Conservation (phyloP, 495 filamentous ascomycete genomes). For the Massariosphaeria phaeospora region DNA sequence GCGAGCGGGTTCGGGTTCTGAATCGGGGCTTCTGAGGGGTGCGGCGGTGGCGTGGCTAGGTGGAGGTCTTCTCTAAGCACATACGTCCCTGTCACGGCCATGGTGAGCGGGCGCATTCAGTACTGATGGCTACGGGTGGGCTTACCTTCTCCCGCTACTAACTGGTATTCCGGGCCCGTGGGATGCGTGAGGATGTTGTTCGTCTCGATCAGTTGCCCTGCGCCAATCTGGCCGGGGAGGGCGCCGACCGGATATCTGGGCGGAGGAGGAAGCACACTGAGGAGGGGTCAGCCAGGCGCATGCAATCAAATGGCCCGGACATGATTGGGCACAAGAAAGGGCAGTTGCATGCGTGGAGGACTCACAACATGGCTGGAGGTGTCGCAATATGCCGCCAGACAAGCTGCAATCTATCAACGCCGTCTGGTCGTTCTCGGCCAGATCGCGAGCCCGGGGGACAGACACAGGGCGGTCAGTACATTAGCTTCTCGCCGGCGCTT, state of each 20-base stretch:
- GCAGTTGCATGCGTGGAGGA: constrained; percentile 5
- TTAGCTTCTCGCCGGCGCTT: too few species aligned
- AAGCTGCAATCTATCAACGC: constrained; percentile 14
- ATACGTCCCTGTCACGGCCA: constrained; percentile 66
- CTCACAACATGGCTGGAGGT: constrained; percentile 33
- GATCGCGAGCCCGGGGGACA: constrained; percentile 7
- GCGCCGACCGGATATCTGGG: constrained; percentile 70
- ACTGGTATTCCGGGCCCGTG: constrained; percentile 68
- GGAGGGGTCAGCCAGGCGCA: constrained; percentile 10
- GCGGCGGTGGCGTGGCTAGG: constrained; percentile 89
- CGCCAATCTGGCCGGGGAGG: constrained; percentile 63
- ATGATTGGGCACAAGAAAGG: constrained; percentile 11
- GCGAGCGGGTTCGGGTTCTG: constrained; percentile 84
- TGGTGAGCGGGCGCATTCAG: constrained; percentile 3
- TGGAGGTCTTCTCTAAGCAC: constrained; percentile 81
- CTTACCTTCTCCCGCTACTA: constrained; percentile 91
- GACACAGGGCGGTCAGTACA: too few species aligned
- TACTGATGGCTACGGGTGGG: neutral
- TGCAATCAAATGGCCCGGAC: constrained; percentile 12
- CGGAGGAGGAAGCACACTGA: constrained; percentile 76
- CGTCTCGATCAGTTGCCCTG: constrained; percentile 74
- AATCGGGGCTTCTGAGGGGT: constrained; percentile 84
- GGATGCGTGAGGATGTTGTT: constrained; percentile 82
- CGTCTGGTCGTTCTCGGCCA: constrained; percentile 2
- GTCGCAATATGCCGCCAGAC: constrained; percentile 20